Base-by-base conservation (phyloP, 139 green algal species). In the Picochlorum sp. region DNA sequence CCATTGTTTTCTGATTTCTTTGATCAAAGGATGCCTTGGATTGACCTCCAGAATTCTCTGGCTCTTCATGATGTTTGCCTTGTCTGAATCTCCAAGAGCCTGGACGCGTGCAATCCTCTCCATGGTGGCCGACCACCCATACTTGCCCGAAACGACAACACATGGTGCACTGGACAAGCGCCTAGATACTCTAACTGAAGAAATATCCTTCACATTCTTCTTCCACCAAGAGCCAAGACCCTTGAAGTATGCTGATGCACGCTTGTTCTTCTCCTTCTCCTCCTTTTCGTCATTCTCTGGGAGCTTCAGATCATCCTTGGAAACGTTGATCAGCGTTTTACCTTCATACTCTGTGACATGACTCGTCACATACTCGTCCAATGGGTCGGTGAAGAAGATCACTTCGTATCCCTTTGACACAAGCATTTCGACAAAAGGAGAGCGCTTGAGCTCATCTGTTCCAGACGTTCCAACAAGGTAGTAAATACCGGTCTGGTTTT, bases 311-410 rank as follows among this genome's bases (percentile, higher is more conserved):
- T 96, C 89, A 56, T 98, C 94, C 81, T 97, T 98, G 74, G 72
- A 77, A 6, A 87, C 92, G 61, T 97, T 91, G 65, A 83, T 68
- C 67, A 99, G 95, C 77, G 91, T 89, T 57, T 85, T 85, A 78
- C 96, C 94, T 58, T 98, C 90, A 57, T 85, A 98, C 66, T 98
- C 92, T 4, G 74, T 76, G 67, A 98, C 74, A 70, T 96, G 85
- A 64, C 83, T 77, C 85, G 95, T 95, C 52, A 94, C 64, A 73
- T 97, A 98, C 90, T 99, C 94, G 66, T 99, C 94, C 45, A 98
- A 79, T 1, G 92, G 71, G 58, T 98, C 93, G 8, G 89, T 96
- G 77, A 99, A 89, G 80, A 88, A 97, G 50, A 98, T 86, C 64
- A 98, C 94, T 78, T 95, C 88, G 51, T 79, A 77, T 34, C 72